Percentiles rank a stretch among this genome's conserved stretches.
These are phyloP conservation scores for Biscogniauxia marginata DNA, from an alignment of 2,329 filamentous ascomycete species.

Conservation along the genomic window DNA sequence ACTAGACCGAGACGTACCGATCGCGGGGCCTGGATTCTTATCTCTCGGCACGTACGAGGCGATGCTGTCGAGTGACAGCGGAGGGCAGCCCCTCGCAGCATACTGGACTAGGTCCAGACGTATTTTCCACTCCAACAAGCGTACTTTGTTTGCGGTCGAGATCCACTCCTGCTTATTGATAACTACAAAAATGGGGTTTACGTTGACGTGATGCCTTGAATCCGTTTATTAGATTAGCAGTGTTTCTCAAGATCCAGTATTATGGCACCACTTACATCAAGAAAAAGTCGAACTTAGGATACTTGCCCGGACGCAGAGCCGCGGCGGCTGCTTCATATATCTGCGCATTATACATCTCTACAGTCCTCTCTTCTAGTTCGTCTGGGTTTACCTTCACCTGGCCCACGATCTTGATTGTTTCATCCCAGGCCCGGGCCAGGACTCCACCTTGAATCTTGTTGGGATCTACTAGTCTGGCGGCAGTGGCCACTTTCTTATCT, in stretches of 20 bases:
- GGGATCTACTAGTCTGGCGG: conserved; percentile 50
- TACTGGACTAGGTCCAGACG: conserved; percentile 74
- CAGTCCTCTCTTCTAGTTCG: conserved; percentile 54
- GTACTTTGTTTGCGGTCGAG: conserved; percentile 56
- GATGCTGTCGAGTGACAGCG: conserved; percentile 60
- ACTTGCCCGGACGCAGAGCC: conserved; percentile 62
- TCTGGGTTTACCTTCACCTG: conserved; percentile 56
- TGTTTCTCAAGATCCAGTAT: too few relatives aligned
- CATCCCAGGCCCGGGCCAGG: conserved; percentile 58
- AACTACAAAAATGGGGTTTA: conserved; percentile 68
- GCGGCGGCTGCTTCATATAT: conserved; percentile 51
- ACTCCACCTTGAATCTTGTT: conserved; percentile 72
- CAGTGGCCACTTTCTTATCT: conserved; percentile 55
- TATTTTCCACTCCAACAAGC: conserved; percentile 80
- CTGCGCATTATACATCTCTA: conserved; percentile 67
- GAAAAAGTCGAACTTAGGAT: conserved; percentile 80
- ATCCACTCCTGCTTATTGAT: conserved; percentile 64
- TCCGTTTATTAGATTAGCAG: background rate
- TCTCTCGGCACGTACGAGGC: conserved; percentile 55
- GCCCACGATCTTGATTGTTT: conserved; percentile 61
- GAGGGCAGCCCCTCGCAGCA: conserved; percentile 63
- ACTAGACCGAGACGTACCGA: conserved; percentile 34
- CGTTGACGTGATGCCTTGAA: conserved; percentile 74
- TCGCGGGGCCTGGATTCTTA: conserved; percentile 33
- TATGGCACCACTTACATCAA: conserved; percentile 44